Evolutionary conservation across 768 basidiomycete species (phyloP), one percentile per base, ranked within the genome.

Genomic region (Kwoniella sp.): DNA sequence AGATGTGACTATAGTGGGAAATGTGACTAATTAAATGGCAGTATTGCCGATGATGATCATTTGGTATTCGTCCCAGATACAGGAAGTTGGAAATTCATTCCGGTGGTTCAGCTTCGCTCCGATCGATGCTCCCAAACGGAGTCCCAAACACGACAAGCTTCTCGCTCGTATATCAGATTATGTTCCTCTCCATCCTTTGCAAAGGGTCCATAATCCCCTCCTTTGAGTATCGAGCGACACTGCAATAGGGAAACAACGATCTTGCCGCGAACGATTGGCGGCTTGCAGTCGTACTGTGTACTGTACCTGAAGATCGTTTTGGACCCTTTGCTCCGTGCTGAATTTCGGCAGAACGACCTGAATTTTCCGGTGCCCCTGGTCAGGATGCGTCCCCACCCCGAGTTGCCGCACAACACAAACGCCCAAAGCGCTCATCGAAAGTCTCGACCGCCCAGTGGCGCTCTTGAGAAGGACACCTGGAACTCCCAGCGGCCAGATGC

Each of bases 251-350:
- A 7, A 11, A 45, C 5, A 7, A 45, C 41, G 15, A 37, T 37
- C n/a, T n/a, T n/a, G n/a, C n/a, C n/a, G n/a, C n/a, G n/a, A n/a
- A n/a, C n/a, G n/a, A n/a, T n/a, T n/a, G n/a, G n/a, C n/a, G n/a
- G n/a, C n/a, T n/a, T n/a, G n/a, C n/a, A n/a, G n/a, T n/a, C n/a
- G n/a, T n/a, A n/a, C n/a, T n/a, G n/a, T n/a, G n/a, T n/a, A n/a
- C n/a, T n/a, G 41, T 45, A 45, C 41, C 41, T 45, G 41, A 45
- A 45, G 41, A 45, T 45, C 41, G 41, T 45, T 45, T 45, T 45
- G 41, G 41, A 45, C 41, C 41, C 41, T 45, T 45, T 45, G 34
- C n/a, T n/a, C n/a, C n/a, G 34, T 13, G 34, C 34, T 45, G 41
- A 7, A 9, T 11, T 45, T 3, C 17, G 20, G 11, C 41, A 17